Conservation (phyloP, 2,329 filamentous ascomycete species). For the Verticillium dahliae region DNA sequence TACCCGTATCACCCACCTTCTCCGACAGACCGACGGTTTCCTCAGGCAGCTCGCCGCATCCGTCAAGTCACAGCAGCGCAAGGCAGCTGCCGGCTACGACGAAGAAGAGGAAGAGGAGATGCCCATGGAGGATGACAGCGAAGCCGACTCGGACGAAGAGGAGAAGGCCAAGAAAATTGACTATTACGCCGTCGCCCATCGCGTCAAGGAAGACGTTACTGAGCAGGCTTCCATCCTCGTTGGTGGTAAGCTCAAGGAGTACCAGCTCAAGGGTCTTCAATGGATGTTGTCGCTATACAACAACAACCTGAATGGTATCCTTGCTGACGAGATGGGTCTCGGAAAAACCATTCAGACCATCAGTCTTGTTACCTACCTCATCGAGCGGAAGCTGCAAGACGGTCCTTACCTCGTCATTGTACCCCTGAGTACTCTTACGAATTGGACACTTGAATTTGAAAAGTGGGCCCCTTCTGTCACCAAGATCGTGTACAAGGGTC, state of each 20-base stretch:
- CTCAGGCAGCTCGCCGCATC: constrained; percentile 90
- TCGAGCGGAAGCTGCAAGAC: constrained; percentile 86
- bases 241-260: constrained; percentile 90
- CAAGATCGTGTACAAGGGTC: constrained; percentile 94
- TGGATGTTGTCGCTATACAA: constrained; percentile 99
- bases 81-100: constrained; percentile 72
- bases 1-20: constrained; percentile 94
- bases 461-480: constrained; percentile 90
- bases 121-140: constrained; percentile 56
- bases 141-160: constrained; percentile 62
- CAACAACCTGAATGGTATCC: constrained; percentile 98
- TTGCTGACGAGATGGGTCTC: constrained; percentile 99
- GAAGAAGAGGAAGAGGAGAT: constrained; percentile 37
- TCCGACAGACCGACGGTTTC: constrained; percentile 97
- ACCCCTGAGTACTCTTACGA: constrained; percentile 91
- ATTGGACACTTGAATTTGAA: constrained; percentile 98
- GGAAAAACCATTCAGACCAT: constrained; percentile 99
- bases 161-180: constrained; percentile 76
- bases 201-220: constrained; percentile 85
- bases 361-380: constrained; percentile 92
- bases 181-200: constrained; percentile 97
- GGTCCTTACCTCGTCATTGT: constrained; percentile 97
- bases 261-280: constrained; percentile 95
- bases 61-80: constrained; percentile 88
- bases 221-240: constrained; percentile 80